Conservation (phyloP, 805 yeast genomes). For the Saccharomycopsis sp. region DNA sequence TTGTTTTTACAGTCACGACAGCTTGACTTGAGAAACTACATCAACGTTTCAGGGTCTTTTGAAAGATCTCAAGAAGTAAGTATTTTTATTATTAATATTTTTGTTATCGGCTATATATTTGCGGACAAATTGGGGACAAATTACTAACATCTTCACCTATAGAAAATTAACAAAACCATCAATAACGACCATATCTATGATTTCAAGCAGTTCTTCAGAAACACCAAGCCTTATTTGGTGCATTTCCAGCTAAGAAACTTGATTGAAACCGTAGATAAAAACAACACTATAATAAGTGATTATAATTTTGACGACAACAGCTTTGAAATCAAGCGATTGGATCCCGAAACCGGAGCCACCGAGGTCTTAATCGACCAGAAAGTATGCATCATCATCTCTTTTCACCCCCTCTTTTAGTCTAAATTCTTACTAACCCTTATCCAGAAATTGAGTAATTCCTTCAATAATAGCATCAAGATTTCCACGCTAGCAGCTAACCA, state of each 20-base stretch:
- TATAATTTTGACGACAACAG: background rate
- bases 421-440: background rate
- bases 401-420: conserved; percentile 20
- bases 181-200: conserved; percentile 3
- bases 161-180: conserved; percentile 9
- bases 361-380: conserved; percentile 32
- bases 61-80: conserved; percentile 21
- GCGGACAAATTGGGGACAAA: too few relatives aligned
- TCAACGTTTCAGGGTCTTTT: conserved; percentile 25
- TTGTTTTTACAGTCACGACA: conserved; percentile 24
- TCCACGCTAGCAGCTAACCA: conserved; percentile 43
- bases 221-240: conserved; percentile 41
- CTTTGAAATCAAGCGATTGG: conserved; percentile 24
- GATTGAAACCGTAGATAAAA: conserved; percentile 25
- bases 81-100: background rate
- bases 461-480: conserved; percentile 30
- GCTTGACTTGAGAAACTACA: conserved; percentile 24
- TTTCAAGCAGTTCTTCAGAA: conserved; percentile 34
- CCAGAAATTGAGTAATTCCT: conserved; percentile 18
- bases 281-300: conserved; percentile 11
- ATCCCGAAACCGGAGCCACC: conserved; percentile 27
- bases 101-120: background rate
- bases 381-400: conserved; percentile 11
- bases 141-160: background rate
- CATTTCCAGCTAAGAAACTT: conserved; percentile 55